A percentile compares a stretch with the other conserved stretches of the same genome.
phyloP scores from a whole-genome alignment of 768 basidiomycete species.

The Plicaturopsis crispa region DNA sequence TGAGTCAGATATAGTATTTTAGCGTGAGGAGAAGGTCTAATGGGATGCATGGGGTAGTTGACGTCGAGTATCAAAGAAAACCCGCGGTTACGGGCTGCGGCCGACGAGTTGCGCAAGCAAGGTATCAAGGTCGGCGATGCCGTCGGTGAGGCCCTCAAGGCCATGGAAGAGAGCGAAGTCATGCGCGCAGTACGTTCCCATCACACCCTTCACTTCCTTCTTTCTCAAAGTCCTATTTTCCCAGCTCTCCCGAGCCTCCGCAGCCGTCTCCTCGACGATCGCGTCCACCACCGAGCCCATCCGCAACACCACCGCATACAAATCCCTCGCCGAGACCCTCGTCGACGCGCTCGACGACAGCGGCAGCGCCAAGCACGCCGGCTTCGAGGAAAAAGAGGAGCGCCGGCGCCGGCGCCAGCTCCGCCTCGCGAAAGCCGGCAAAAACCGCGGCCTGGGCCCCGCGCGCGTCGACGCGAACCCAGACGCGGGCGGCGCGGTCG shows the following conservation, averaged over 20 bases:
- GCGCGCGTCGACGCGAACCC: constrained; percentile 60
- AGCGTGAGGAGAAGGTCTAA: not conserved
- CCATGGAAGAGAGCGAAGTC: constrained; percentile 92
- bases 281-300: constrained; percentile 93
- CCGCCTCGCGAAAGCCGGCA: constrained; percentile 82
- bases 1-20: too few relatives aligned
- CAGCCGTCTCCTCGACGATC: constrained; percentile 80
- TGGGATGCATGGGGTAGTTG: too few relatives aligned
- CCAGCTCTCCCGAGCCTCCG: constrained; percentile 80
- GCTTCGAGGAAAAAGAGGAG: constrained; percentile 92
- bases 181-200: constrained; percentile 67
- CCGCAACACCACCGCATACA: constrained; percentile 92
- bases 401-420: constrained; percentile 73
- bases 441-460: constrained; percentile 47
- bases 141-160: constrained; percentile 82
- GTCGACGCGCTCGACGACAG: constrained; percentile 93
- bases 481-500: constrained; percentile 82
- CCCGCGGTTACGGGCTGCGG: constrained; percentile 83
- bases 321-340: constrained; percentile 80
- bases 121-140: constrained; percentile 94
- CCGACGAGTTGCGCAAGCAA: constrained; percentile 83
- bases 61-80: constrained; percentile 95
- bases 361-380: constrained; percentile 88
- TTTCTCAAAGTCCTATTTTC: constrained; percentile 2
- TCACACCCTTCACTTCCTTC: not conserved